phyloP scores from a whole-genome alignment of 2,329 filamentous ascomycete genomes.

The Trichoderma sp. region DNA sequence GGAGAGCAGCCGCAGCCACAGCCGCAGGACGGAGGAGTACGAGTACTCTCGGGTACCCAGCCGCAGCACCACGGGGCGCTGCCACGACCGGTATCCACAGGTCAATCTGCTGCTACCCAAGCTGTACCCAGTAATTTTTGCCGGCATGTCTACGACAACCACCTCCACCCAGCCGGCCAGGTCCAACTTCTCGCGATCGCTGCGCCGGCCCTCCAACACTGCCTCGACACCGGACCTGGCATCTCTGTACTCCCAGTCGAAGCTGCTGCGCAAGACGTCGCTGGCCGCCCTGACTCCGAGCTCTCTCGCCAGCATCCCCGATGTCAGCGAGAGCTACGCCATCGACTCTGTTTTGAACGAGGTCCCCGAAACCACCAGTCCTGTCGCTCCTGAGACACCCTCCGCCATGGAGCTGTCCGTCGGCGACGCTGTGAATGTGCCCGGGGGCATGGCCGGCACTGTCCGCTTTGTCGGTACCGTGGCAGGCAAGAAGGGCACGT shows the following conservation, averaged over 20 bases:
- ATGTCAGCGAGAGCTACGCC: slow-evolving; percentile 66
- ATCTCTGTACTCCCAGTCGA: slow-evolving; percentile 54
- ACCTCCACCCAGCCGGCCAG: slow-evolving; percentile 30
- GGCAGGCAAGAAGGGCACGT: slow-evolving; percentile 84
- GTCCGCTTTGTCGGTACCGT: slow-evolving; percentile 89
- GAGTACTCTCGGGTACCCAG: neutral
- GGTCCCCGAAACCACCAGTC: slow-evolving; percentile 44
- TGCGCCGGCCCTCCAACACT: slow-evolving; percentile 51
- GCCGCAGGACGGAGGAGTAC: too few relatives aligned
- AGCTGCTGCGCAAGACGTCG: slow-evolving; percentile 68
- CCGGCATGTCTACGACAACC: slow-evolving; percentile 29
- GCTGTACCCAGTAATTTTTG: neutral
- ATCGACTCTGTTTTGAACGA: slow-evolving; percentile 54
- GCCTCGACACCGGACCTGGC: slow-evolving; percentile 63
- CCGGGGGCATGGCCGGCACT: slow-evolving; percentile 86
- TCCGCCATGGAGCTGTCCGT: slow-evolving; percentile 62
- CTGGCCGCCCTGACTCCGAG: slow-evolving; percentile 67
- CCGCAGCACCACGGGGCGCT: slow-evolving; percentile 1
- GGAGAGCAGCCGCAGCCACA: too few relatives aligned
- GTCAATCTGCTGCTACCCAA: too few relatives aligned
- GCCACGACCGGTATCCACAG: slow-evolving; percentile 7
- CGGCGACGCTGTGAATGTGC: slow-evolving; percentile 87
- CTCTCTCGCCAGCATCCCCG: slow-evolving; percentile 66
- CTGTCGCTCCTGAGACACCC: slow-evolving; percentile 56
- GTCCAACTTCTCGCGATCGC: slow-evolving; percentile 40